Conservation (phyloP, 495 filamentous ascomycete genomes). For the Talaromyces ruber region DNA sequence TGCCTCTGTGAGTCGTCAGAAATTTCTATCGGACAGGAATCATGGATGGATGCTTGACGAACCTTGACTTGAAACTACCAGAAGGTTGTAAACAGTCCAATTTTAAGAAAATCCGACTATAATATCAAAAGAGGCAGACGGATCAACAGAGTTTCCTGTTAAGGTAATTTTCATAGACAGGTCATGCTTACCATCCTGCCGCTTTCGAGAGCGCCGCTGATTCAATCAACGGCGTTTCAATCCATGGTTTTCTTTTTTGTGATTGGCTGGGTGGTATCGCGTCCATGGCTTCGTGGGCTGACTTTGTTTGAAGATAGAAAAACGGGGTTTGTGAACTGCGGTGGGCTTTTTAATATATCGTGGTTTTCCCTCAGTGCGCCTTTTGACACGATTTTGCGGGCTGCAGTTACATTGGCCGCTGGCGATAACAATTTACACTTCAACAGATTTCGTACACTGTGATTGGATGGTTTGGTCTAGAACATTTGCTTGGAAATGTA, state of each 20-base stretch:
- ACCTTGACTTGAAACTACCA: conserved; percentile 88
- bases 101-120: conserved; percentile 75
- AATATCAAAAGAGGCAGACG: conserved; percentile 6
- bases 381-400: neutral
- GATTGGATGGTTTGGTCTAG: neutral
- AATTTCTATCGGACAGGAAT: neutral
- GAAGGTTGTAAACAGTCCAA: conserved; percentile 84
- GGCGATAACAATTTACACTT: neutral
- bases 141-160: conserved; percentile 6
- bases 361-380: neutral
- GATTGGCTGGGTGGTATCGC: conserved; percentile 11
- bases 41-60: conserved; percentile 1
- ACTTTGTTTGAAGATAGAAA: neutral
- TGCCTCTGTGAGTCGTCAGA: conserved; percentile 39
- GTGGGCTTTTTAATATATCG: neutral
- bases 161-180: neutral
- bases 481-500: neutral
- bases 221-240: conserved; percentile 62
- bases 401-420: neutral
- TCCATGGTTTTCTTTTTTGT: conserved; percentile 43
- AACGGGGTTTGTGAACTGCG: neutral
- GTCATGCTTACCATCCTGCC: conserved; percentile 56
- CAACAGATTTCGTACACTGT: neutral
- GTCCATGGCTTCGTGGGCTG: neutral
- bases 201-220: conserved; percentile 56